Conservation (phyloP, 2,329 filamentous ascomycete species). For the Botrytis pseudocinerea region DNA sequence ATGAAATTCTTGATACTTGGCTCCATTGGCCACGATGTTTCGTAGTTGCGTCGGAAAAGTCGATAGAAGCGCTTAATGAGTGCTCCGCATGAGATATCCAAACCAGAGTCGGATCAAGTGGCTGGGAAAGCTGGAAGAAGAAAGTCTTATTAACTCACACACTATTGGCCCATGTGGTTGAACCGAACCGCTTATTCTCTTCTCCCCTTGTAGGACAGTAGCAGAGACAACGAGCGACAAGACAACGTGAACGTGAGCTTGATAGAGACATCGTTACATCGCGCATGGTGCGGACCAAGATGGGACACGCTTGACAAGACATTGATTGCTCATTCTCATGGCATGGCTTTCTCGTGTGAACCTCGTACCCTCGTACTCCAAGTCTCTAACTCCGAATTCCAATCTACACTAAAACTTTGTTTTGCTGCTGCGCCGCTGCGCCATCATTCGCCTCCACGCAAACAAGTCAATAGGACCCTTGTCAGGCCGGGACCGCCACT, state of each 20-base stretch:
- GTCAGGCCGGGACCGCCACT: slow-evolving; percentile 9
- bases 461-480: not conserved
- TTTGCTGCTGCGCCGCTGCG: slow-evolving; percentile 12
- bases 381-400: not conserved
- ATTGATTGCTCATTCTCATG: not conserved
- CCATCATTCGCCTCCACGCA: slow-evolving; percentile 16
- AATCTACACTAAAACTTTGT: not conserved
- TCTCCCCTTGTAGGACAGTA: not conserved
- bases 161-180: not conserved
- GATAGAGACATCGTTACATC: not conserved
- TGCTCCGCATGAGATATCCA: not conserved
- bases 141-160: not conserved
- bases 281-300: not conserved
- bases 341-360: not conserved
- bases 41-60: not conserved
- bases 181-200: not conserved
- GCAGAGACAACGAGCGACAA: not conserved
- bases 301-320: not conserved
- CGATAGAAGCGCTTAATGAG: slow-evolving; percentile 4
- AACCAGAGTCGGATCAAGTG: not conserved
- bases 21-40: not conserved
- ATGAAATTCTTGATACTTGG: slow-evolving; percentile 13
- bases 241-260: not conserved
- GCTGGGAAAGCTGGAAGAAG: slow-evolving; percentile 2
- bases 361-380: not conserved